Conservation (phyloP, 192 early-diverging fungal species). For the Chytriomyces sp. region DNA sequence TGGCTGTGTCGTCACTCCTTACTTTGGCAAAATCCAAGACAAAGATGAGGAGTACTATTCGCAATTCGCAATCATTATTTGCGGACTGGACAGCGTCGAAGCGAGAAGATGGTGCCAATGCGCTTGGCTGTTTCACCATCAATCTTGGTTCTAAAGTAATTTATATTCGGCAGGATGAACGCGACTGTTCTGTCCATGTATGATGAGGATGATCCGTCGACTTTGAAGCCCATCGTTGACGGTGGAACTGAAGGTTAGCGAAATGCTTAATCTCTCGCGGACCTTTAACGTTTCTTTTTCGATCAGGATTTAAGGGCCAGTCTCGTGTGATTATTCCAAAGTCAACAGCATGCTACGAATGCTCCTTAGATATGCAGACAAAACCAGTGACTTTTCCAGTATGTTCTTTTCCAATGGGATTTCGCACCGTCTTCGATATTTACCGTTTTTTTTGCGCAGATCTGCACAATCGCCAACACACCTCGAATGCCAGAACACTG, state of each 20-base stretch:
- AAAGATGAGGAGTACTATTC: conserved; percentile 92
- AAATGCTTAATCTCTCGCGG: conserved; percentile 18
- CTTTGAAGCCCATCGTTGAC: conserved; percentile 88
- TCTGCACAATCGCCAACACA: conserved; percentile 98
- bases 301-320: conserved; percentile 89
- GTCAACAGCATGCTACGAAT: conserved; percentile 92
- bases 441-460: conserved; percentile 33
- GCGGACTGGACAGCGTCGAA: conserved; percentile 93
- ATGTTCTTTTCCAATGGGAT: not conserved
- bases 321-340: conserved; percentile 88
- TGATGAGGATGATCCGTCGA: conserved; percentile 73
- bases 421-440: not conserved
- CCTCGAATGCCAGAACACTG: conserved; percentile 98
- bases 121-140: not conserved
- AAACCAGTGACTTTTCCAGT: conserved; percentile 84
- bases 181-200: conserved; percentile 80
- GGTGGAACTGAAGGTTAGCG: conserved; percentile 88
- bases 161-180: conserved; percentile 67
- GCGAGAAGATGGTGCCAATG: conserved; percentile 80
- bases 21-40: conserved; percentile 93
- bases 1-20: conserved; percentile 77
- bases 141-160: not conserved
- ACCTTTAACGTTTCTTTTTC: not conserved
- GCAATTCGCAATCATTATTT: conserved; percentile 86
- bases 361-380: conserved; percentile 89